Evolutionary conservation across 352 stramenopile species (phyloP), one percentile per base, ranked within the genome.

Genomic region (Pythium aquatile): DNA sequence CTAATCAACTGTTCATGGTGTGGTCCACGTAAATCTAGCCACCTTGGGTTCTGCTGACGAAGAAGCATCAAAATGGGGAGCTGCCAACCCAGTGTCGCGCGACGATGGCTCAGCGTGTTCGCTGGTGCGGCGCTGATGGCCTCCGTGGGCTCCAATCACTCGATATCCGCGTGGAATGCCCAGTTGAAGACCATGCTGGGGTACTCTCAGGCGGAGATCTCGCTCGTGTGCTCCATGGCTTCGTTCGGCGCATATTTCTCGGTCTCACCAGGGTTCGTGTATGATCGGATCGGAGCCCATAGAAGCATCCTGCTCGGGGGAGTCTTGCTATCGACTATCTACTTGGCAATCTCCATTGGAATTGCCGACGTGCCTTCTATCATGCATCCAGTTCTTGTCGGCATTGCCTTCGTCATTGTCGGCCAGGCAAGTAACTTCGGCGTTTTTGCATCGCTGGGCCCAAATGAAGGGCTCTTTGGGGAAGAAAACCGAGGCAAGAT

Each of bases 241-340:
- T 88, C 80, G 39, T 93, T 93, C 66, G 84, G 84, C 42, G 79
- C 79, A 44, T 93, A 90, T 69, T 90, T 90, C 68, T 87, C 79
- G 10, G 77, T 93, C 46, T 75, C 70, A 52, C 77, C 79, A 9
- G 84, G 82, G 42, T 83, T 76, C 65, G 76, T 90, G 24, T 90
- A 85, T 33, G 84, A 93, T 67, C 77, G 59, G 32, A 83, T 93
- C 40, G 82, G 81, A 17, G 72, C 81, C 5, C 82, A 90, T 56
- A 66, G 48, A 17, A 90, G 82, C 52, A 74, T 89, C 42, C 35
- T 90, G 1, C 60, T 86, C 6, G 77, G 78, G 10, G 79, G 74
- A 0, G 29, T 67, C 6, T 42, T 83, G 44, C 66, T 90, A 33
- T 70, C 69, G 3, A 56, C 59, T 1, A 67, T 87, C 35, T 93